Base-by-base conservation (phyloP, 805 yeast species). In the Metschnikowia colocasiae region DNA sequence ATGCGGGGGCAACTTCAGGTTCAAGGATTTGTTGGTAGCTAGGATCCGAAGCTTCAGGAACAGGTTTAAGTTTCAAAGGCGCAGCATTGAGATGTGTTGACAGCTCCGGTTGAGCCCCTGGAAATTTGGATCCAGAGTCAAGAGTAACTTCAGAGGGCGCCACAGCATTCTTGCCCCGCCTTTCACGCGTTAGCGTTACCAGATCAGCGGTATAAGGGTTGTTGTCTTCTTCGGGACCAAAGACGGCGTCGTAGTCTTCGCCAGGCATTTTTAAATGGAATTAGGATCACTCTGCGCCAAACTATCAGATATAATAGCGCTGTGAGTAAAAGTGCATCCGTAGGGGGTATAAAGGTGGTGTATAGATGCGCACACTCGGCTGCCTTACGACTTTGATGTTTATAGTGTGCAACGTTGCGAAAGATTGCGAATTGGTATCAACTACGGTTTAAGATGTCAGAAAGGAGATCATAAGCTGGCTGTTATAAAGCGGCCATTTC, bases 181-280 rank as follows among this genome's bases (percentile, higher is more conserved):
- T 39, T 29, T 27, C 42, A 13, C 33, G 42, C 42, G 42, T 19
- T 39, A 39, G 42, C 19, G 34, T 39, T 16, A 29, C 42, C 42
- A 39, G 42, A 19, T 39, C 34, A 29, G 42, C 20, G 9, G 27
- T 39, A 30, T 39, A 39, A 19, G 42, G 75, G 50, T 66, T 69
- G 55, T 71, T 71, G 49, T 70, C 75, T 49, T 68, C 73, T 30
- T 64, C 71, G 18, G 55, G 50, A 19, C 47, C 55, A 39, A 50
- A 58, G 22, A 56, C 35, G 8, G 42, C 49, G 12, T 39, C 33
- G 25, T 16, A 22, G 26, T 39, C 25, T 39, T 18, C 34, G 15
- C 30, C 34, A 10, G 42, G 8, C 42, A 39, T 39, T 20, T 19
- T 13, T 8, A 15, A 10, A 27, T n/a, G 32, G 9, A 15, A 39